phyloP scores from a whole-genome alignment of 163 green algal genomes.

The Chlamydomonas reinhardtii region DNA sequence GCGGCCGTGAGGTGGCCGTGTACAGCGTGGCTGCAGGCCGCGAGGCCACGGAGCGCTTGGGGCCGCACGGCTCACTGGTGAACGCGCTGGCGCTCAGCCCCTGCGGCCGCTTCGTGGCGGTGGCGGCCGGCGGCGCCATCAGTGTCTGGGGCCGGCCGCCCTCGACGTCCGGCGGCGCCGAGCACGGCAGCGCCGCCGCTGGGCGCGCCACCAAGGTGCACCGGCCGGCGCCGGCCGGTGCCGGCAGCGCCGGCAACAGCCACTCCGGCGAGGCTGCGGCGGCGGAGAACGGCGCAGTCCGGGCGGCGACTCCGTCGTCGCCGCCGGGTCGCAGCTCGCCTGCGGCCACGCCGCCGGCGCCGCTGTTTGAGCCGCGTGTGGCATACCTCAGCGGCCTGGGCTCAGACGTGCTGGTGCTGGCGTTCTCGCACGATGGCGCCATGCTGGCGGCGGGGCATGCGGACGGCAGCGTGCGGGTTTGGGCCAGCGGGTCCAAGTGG shows the following conservation, averaged over 20 bases:
- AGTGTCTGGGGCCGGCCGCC: background rate
- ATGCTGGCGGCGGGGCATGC: constrained; percentile 18
- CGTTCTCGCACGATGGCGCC: constrained; percentile 2
- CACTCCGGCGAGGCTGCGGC: background rate
- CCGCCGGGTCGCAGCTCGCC: too few species aligned
- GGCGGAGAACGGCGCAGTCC: background rate
- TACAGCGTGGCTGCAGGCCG: background rate
- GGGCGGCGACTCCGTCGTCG: background rate
- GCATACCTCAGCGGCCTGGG: background rate
- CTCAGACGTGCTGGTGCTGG: constrained; percentile 1
- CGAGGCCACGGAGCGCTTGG: constrained; percentile 10
- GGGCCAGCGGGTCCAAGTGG: constrained; percentile 12
- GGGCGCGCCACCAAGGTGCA: too few species aligned
- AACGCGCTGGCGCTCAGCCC: constrained; percentile 2
- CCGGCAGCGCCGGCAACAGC: background rate
- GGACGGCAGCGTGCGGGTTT: constrained; percentile 26
- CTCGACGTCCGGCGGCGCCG: too few species aligned
- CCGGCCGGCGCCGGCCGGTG: too few species aligned
- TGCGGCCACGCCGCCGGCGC: background rate
- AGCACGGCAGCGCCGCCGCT: background rate
- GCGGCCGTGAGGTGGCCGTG: constrained; percentile 25
- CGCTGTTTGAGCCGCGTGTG: constrained; percentile 4
- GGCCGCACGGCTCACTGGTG: background rate
- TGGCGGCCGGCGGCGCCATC: background rate
- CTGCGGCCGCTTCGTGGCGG: constrained; percentile 3